Evolutionary conservation across 768 basidiomycete species (phyloP).

Genomic region (Mycena maculata): DNA sequence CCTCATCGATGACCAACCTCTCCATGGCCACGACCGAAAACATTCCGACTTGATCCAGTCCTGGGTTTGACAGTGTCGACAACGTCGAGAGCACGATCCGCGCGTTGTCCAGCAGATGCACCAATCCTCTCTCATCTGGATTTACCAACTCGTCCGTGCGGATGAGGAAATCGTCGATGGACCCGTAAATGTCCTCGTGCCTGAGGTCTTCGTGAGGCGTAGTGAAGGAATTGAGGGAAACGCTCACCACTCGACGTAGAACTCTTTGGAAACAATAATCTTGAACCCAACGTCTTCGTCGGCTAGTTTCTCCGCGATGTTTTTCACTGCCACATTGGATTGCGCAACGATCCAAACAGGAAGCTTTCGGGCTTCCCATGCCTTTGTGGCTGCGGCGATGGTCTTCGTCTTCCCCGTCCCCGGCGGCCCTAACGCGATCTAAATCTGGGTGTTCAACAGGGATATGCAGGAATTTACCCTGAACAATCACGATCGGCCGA

Average conservation of each 20-base stretch:
- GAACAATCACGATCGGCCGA: not conserved
- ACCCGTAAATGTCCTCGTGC: constrained; percentile 63
- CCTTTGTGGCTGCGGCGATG: constrained; percentile 41
- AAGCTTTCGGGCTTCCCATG: constrained; percentile 17
- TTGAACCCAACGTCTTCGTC: constrained; percentile 49
- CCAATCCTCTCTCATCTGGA: not conserved
- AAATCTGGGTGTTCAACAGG: not conserved
- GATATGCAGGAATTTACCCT: not conserved
- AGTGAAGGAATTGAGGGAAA: not conserved
- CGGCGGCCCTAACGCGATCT: constrained; percentile 44
- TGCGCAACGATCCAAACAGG: constrained; percentile 57
- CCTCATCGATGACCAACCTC: too few relatives aligned
- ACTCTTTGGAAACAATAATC: constrained; percentile 55
- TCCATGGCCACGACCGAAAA: not conserved
- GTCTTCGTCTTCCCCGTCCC: constrained; percentile 59
- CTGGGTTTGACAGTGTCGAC: constrained; percentile 54
- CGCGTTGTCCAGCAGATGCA: constrained; percentile 41
- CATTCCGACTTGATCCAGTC: not conserved
- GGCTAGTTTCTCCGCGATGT: constrained; percentile 58
- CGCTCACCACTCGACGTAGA: constrained; percentile 57
- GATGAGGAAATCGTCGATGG: constrained; percentile 49
- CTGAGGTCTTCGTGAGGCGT: constrained; percentile 37
- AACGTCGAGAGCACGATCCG: constrained; percentile 60
- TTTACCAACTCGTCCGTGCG: constrained; percentile 33
- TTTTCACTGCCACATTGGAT: constrained; percentile 64